Conservation (phyloP, 148 eudicot genomes). For the Cornus controversa region DNA sequence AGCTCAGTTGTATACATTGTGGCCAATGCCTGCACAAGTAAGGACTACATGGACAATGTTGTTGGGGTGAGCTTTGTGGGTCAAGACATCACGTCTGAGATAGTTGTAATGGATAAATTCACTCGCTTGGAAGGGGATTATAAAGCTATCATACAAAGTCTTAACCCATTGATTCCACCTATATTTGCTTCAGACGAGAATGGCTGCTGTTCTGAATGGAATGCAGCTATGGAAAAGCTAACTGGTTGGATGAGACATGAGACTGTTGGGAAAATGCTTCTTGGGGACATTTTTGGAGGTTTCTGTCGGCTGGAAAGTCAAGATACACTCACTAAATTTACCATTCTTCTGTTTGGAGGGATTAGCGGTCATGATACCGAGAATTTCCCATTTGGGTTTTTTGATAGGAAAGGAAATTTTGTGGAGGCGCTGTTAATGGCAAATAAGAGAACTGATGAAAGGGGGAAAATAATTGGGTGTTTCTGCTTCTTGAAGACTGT, state of each 20-base stretch:
- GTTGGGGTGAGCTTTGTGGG: conserved; percentile 46
- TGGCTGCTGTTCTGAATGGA: conserved; percentile 48
- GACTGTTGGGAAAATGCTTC: conserved; percentile 33
- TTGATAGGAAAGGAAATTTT: conserved; percentile 30
- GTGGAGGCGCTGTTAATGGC: conserved; percentile 39
- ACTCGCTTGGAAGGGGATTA: conserved; percentile 40
- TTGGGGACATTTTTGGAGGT: conserved; percentile 41
- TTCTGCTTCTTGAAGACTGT: conserved; percentile 32
- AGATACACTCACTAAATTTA: conserved; percentile 35
- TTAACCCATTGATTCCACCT: conserved; percentile 40
- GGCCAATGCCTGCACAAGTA: conserved; percentile 34
- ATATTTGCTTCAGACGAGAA: conserved; percentile 47
- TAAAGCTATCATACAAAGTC: conserved; percentile 30
- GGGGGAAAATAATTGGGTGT: conserved; percentile 35
- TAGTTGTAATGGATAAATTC: conserved; percentile 32
- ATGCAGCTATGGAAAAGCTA: conserved; percentile 42
- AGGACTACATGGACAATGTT: conserved; percentile 28
- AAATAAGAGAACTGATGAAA: conserved; percentile 32
- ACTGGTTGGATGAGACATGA: conserved; percentile 42
- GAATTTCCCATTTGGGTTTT: conserved; percentile 35
- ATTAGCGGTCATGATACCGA: conserved; percentile 33
- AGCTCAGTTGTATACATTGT: conserved; percentile 25
- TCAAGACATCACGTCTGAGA: conserved; percentile 43
- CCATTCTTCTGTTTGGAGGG: conserved; percentile 29
- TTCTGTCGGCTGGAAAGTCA: conserved; percentile 28